Evolutionary conservation across 768 basidiomycete species (phyloP).

Genomic region (Paxillus rubicundulus): DNA sequence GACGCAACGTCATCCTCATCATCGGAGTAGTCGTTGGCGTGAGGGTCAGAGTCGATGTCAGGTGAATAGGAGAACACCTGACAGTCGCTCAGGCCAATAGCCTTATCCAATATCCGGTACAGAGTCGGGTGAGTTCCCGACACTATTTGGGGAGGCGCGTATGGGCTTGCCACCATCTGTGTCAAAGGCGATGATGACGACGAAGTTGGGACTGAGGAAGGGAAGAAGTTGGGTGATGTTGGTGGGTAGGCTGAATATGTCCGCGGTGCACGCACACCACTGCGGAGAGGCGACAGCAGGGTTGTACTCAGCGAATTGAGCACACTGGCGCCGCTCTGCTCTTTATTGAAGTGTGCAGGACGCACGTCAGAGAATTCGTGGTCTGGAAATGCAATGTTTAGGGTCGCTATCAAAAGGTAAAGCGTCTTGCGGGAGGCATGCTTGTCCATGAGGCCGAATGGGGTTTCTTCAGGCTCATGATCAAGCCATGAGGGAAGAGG

Average conservation of each 20-base stretch:
- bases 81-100: slow-evolving; percentile 86
- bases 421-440: slow-evolving; percentile 85
- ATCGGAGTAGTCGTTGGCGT: slow-evolving; percentile 77
- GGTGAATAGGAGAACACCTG: slow-evolving; percentile 95
- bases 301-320: slow-evolving; percentile 85
- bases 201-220: slow-evolving; percentile 62
- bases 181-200: slow-evolving; percentile 71
- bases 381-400: slow-evolving; percentile 97
- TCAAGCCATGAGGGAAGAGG: slow-evolving; percentile 79
- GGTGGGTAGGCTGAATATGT: slow-evolving; percentile 88
- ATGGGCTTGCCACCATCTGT: slow-evolving; percentile 57
- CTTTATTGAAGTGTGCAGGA: slow-evolving; percentile 85
- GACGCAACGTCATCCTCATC: slow-evolving; percentile 74
- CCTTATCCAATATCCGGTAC: slow-evolving; percentile 84
- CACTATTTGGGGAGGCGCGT: slow-evolving; percentile 68
- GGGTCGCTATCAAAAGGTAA: slow-evolving; percentile 92
- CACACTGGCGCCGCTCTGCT: slow-evolving; percentile 71
- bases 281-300: slow-evolving; percentile 68
- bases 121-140: slow-evolving; percentile 87
- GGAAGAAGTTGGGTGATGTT: slow-evolving; percentile 68
- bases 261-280: slow-evolving; percentile 65
- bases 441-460: slow-evolving; percentile 90
- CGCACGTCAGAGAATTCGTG: slow-evolving; percentile 94
- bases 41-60: slow-evolving; percentile 92
- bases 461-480: slow-evolving; percentile 73